These are phyloP conservation scores for Nosema muscidifuracis DNA, from an alignment of 371 early-diverging fungal genomes.

Conservation along the genomic window DNA sequence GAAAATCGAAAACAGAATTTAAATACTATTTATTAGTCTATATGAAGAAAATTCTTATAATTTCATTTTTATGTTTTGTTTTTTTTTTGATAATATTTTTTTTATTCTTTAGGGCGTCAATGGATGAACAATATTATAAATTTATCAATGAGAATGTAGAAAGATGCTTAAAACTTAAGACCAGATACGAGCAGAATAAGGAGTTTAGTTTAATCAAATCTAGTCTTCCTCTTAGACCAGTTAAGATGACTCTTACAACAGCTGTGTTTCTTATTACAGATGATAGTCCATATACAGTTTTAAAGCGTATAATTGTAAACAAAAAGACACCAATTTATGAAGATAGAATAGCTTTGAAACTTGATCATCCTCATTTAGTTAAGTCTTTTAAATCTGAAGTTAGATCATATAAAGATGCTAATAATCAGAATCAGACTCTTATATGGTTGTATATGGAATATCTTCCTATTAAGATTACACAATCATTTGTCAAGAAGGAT, in stretches of 20 bases:
- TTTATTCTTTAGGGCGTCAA: slow-evolving; percentile 24
- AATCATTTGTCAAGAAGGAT: slow-evolving; percentile 43
- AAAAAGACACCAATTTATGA: slow-evolving; percentile 51
- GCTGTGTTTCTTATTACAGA: slow-evolving; percentile 53
- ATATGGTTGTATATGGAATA: slow-evolving; percentile 63
- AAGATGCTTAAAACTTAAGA: slow-evolving; percentile 38
- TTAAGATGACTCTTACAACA: slow-evolving; percentile 57
- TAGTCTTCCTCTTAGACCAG: slow-evolving; percentile 44
- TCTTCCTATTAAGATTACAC: slow-evolving; percentile 49
- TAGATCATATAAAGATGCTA: slow-evolving; percentile 18
- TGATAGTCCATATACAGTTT: slow-evolving; percentile 27
- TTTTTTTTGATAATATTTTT: background rate
- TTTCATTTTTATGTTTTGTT: background rate
- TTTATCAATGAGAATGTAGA: slow-evolving; percentile 54
- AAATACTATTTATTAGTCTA: too few species aligned
- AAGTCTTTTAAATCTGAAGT: slow-evolving; percentile 52
- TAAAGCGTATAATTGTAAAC: slow-evolving; percentile 61
- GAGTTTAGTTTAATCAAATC: slow-evolving; percentile 45
- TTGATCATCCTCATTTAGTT: slow-evolving; percentile 48
- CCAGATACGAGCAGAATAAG: slow-evolving; percentile 54
- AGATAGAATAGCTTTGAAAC: slow-evolving; percentile 48
- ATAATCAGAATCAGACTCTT: slow-evolving; percentile 52
- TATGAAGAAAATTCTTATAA: too few species aligned
- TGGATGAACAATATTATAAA: slow-evolving; percentile 12
- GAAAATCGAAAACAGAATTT: too few species aligned